Base-by-base conservation (phyloP, 345 rosid species). In the Eutrema yunnanense region DNA sequence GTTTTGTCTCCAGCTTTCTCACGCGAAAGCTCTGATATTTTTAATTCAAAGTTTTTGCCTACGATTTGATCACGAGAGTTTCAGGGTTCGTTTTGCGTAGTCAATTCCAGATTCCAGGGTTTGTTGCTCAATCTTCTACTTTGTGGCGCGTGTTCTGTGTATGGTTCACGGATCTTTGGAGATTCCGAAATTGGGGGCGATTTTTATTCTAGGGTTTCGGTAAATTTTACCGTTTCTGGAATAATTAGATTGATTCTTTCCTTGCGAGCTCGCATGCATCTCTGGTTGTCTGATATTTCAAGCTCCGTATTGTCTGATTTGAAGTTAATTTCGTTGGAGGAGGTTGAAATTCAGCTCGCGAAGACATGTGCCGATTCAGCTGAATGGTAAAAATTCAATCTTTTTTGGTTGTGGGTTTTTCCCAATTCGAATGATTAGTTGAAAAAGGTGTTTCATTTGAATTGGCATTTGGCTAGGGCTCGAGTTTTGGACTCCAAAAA, bases 131-230 rank as follows among this genome's bases (percentile, higher is more conserved):
- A 19, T 57, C 48, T 51, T 48, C 71, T 34, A 43, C 61, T 56
- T 33, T 40, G 47, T 48, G 37, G 27, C 1, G 10, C 44, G 64
- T 38, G 32, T 40, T 7, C 56, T 69, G 41, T 69, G 70, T 46
- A 14, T 56, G 53, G 32, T 49, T 70, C 53, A 36, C 65, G 72
- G 74, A 40, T 70, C 71, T 57, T 76, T 33, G 55, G 60, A 11
- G 37, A 36, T 57, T 63, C 66, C 62, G 72, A 54, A 70, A 32
- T 56, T 64, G 43, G 68, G 67, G 68, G 36, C 56, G 67, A 71
- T 51, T 56, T 57, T 26, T 13, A 11, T 70, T 56, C 72, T 77
- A 77, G 80, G 80, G 80, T 71, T 71, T 65, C 72, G 53, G 6
- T 56, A 36, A 65, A 14, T 13, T 49, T 38, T 22, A 30, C 71